Base-by-base conservation (phyloP, 306 rosid genomes). In the Trifolium pratense region DNA sequence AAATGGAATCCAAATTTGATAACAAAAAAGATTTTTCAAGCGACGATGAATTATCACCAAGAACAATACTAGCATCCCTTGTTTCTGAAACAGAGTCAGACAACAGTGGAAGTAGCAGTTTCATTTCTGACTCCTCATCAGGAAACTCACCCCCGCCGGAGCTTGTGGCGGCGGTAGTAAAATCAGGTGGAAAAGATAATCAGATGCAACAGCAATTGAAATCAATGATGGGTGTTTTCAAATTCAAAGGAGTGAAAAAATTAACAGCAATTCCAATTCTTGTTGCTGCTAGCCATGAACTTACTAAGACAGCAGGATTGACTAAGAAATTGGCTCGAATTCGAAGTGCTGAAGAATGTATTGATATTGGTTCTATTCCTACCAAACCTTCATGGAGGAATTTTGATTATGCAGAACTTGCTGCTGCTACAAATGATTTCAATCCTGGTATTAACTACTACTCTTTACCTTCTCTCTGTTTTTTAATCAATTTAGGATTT, bases 381-480 rank as follows among this genome's bases (percentile, higher is more conserved):
- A 49, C 79, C 0, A 94, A 91, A 49, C 91, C 95, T 4, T 84
- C 97, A 3, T 94, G 99, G 99, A 87, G 90, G 80, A 94, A 78
- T 81, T 94, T 87, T 58, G 96, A 82, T 42, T 85, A 76, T 39
- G 81, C 80, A 2, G 97, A 89, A 59, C 91, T 94, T 9, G 82
- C 82, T 11, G 83, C 86, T 18, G 97, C 99, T 45, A 94, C 99
- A 5, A 37, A 58, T 16, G 74, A 89, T 69, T 94, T 94, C 81
- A 80, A 75, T 51, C 42, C 86, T 2, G 99, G 99, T 91, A 66
- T 8, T 68, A 14, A 7, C 31, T 20, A 37, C 52, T 43, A 6
- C 9, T 63, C 66, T 25, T 57, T 49, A 16, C 1, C 4, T 16
- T 49, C 1, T n/a, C 2, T 6, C 2, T 36, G 39, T n/a, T 43